Conservation (phyloP, 306 rosid species). For the Argentina anserina region DNA sequence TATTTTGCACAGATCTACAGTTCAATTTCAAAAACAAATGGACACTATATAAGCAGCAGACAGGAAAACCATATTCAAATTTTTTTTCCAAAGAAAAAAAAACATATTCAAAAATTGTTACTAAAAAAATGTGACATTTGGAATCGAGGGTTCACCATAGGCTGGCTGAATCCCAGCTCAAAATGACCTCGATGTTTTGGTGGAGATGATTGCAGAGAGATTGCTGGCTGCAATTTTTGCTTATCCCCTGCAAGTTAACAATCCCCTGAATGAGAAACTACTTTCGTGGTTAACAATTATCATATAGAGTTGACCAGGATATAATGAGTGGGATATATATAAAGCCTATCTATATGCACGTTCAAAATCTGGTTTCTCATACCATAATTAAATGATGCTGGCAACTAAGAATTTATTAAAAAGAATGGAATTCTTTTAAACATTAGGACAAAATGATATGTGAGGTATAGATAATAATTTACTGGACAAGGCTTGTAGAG, state of each 20-base stretch:
- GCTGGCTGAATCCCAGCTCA: slow-evolving; percentile 84
- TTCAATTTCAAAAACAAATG: slow-evolving; percentile 23
- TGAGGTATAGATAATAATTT: not conserved
- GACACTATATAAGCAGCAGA: not conserved
- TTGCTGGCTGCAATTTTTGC: slow-evolving; percentile 44
- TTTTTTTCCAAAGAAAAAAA: not conserved
- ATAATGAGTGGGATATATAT: not conserved
- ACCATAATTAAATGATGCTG: not conserved
- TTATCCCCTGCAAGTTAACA: slow-evolving; percentile 51
- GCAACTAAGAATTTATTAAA: not conserved
- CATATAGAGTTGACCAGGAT: not conserved
- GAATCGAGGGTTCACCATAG: slow-evolving; percentile 48
- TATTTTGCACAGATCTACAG: slow-evolving; percentile 65
- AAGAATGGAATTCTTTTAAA: too few relatives aligned
- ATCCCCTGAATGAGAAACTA: slow-evolving; percentile 44
- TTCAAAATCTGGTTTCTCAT: not conserved
- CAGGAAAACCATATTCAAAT: not conserved
- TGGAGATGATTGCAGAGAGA: slow-evolving; percentile 53
- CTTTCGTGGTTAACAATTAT: slow-evolving; percentile 16
- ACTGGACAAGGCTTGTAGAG: not conserved
- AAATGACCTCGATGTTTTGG: slow-evolving; percentile 46
- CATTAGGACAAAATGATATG: not conserved
- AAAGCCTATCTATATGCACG: not conserved
- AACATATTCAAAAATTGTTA: not conserved
- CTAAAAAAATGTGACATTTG: not conserved